A percentile compares a stretch with the other conserved stretches of the same genome.
Evolutionary conservation across 139 green algal species (phyloP).

Genomic region (Chlamydomonas sp.): DNA sequence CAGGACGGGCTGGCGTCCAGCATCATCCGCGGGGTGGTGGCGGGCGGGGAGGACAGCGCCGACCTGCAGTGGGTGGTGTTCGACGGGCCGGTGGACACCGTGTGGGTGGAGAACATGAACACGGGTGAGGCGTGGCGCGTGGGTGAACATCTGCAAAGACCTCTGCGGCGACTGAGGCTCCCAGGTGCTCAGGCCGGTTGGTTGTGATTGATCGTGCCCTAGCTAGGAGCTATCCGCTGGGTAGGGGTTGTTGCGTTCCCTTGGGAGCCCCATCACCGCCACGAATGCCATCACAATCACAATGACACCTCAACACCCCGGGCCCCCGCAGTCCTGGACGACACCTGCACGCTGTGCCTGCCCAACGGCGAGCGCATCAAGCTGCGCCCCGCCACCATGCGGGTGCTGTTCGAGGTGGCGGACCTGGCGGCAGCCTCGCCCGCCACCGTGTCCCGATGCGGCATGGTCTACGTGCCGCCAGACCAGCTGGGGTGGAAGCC

Average conservation of each 20-base stretch:
- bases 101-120: constrained; percentile 91
- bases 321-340: constrained; percentile 72
- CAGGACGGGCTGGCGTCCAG: constrained; percentile 75
- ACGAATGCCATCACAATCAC: background rate
- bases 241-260: background rate
- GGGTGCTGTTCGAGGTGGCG: constrained; percentile 90
- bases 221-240: background rate
- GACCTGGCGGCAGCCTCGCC: constrained; percentile 81
- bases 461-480: constrained; percentile 86
- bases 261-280: too few relatives aligned
- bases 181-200: background rate
- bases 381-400: constrained; percentile 77
- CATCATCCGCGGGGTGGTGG: constrained; percentile 72
- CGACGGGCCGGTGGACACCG: constrained; percentile 85
- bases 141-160: background rate
- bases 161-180: background rate
- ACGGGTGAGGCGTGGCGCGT: constrained; percentile 47
- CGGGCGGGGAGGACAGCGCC: constrained; percentile 40
- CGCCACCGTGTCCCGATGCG: constrained; percentile 80
- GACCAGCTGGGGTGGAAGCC: constrained; percentile 73
- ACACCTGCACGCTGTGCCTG: constrained; percentile 88
- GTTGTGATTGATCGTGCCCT: background rate
- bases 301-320: background rate
- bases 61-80: constrained; percentile 87
- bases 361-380: constrained; percentile 89